phyloP scores from a whole-genome alignment of 331 rosid species.

The Pyracantha coccinea region DNA sequence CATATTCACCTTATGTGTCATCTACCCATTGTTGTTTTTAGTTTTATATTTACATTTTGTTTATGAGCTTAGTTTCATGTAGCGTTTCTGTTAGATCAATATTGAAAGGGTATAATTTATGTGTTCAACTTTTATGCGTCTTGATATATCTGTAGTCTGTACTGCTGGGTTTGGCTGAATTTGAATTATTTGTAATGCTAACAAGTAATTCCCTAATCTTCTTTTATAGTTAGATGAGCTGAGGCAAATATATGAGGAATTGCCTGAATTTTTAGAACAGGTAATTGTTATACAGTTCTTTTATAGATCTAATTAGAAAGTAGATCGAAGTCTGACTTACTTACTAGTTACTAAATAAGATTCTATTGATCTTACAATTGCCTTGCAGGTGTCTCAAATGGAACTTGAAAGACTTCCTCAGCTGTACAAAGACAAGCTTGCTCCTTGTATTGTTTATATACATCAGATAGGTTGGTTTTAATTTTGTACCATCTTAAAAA shows the following conservation, averaged over 20 bases:
- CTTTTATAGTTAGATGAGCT: slow-evolving; percentile 78
- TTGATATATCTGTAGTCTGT: slow-evolving; percentile 12
- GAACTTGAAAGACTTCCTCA: slow-evolving; percentile 64
- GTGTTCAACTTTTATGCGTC: background rate
- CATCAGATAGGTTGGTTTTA: slow-evolving; percentile 73
- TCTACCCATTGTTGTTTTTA: slow-evolving; percentile 2
- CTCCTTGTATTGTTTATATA: slow-evolving; percentile 74
- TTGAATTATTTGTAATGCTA: background rate
- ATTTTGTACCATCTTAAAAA: slow-evolving; percentile 9
- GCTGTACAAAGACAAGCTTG: slow-evolving; percentile 43
- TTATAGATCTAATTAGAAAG: slow-evolving; percentile 8
- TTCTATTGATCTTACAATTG: slow-evolving; percentile 13
- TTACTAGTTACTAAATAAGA: background rate
- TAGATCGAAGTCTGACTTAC: background rate
- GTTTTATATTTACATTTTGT: background rate
- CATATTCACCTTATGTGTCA: background rate
- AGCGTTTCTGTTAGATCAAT: background rate
- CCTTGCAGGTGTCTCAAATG: slow-evolving; percentile 61
- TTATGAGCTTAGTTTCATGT: background rate
- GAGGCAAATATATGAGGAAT: slow-evolving; percentile 90
- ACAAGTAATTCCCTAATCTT: slow-evolving; percentile 11
- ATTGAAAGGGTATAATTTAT: background rate
- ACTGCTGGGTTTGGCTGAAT: slow-evolving; percentile 4
- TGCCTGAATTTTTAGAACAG: slow-evolving; percentile 89
- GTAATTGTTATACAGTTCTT: slow-evolving; percentile 32